Percentiles rank a stretch among this genome's conserved stretches.
phyloP scores from a whole-genome alignment of 148 eudicot species.

The Amaranthus palmeri region DNA sequence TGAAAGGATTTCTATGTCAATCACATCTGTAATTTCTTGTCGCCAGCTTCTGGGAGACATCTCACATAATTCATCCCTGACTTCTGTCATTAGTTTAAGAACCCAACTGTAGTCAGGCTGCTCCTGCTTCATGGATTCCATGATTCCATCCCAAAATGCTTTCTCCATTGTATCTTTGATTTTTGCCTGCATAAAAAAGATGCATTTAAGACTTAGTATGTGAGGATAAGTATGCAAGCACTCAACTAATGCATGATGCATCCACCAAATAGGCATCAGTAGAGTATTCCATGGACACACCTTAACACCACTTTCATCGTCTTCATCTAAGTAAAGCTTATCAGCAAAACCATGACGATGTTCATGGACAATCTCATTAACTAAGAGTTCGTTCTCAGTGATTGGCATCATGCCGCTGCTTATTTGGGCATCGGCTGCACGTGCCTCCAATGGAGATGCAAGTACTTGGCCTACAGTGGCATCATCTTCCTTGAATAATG shows the following conservation, averaged over 20 bases:
- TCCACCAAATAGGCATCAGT: not conserved
- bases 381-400: constrained; percentile 69
- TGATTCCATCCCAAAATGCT: constrained; percentile 90
- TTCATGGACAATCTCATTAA: constrained; percentile 77
- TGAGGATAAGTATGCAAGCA: not conserved
- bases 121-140: constrained; percentile 65
- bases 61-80: constrained; percentile 79
- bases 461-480: constrained; percentile 25
- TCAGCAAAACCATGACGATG: constrained; percentile 48
- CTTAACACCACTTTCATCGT: constrained; percentile 43
- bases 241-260: not conserved
- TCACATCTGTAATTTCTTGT: constrained; percentile 60
- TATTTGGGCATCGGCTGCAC: constrained; percentile 12
- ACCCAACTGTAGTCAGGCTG: constrained; percentile 67
- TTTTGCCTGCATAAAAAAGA: constrained; percentile 40
- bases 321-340: constrained; percentile 35
- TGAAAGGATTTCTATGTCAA: constrained; percentile 69
- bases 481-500: constrained; percentile 53
- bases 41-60: constrained; percentile 85
- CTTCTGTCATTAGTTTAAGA: constrained; percentile 78
- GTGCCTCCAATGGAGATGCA: constrained; percentile 26
- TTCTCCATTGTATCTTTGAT: constrained; percentile 76
- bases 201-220: constrained; percentile 12
- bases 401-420: constrained; percentile 12
- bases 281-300: constrained; percentile 30